Base-by-base conservation (phyloP, 352 stramenopile genomes). In the Phytopythium montanum region DNA sequence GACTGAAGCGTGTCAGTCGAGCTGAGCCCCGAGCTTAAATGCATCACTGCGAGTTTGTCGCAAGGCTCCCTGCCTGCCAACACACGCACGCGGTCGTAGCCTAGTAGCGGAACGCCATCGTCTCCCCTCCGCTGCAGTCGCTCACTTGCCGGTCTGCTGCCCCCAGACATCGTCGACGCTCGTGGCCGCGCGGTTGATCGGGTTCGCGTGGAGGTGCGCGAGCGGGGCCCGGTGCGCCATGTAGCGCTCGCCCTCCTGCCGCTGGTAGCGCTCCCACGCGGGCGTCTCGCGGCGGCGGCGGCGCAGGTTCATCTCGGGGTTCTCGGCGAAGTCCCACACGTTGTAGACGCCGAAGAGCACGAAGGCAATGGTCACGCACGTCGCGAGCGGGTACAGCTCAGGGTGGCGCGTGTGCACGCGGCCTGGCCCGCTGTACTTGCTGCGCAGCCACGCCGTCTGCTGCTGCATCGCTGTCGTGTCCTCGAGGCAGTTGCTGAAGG, bases 291-390 rank as follows among this genome's bases (percentile, higher is more conserved):
- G 62, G 41, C 70, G 66, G 10, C 48, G 46, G 5, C 60, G 70
- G 44, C 59, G 66, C 26, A 75, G 7, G 23, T 62, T 78, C n/a
- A 75, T 62, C 21, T 75, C 66, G 13, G 70, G 70, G 33, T 78
- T 65, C 18, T 66, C 36, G n/a, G 56, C 42, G 52, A 73, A 1
- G 16, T 78, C 64, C 19, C 61, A 61, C 41, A 56, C 23, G 21
- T 54, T 38, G 48, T 61, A 70, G 48, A 68, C 66, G 41, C 44
- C 21, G 8, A 63, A 63, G 14, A 78, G 64, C 39, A 3, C 50
- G 1, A 73, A 5, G 9, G 44, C 66, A 25, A 62, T 41, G 1
- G 54, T 56, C 19, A 78, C 64, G 50, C 70, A 78, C 7, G 73
- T 55, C 1, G 72, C 48, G 44, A 78, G 45, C 3, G 70, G 70